Evolutionary conservation across 176 grass and related monocot species (phyloP).

Genomic region (Oryza brachyantha): DNA sequence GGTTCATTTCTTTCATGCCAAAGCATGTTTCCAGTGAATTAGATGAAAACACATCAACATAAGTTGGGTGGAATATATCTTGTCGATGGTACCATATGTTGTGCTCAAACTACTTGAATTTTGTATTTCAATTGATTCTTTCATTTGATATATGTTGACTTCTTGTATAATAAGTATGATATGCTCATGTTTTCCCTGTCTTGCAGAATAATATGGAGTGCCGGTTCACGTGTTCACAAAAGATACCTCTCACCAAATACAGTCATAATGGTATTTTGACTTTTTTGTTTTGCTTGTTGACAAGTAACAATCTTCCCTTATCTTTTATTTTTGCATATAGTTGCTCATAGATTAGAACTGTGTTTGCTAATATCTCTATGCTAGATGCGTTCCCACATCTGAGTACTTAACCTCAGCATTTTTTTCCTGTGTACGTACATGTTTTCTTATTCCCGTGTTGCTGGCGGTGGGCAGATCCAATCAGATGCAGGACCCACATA

Average conservation of each 20-base stretch:
- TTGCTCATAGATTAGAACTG: conserved; percentile 2
- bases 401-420: neutral
- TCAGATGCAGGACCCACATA: no score
- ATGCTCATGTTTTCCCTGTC: conserved; percentile 19
- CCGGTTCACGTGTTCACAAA: conserved; percentile 75
- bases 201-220: conserved; percentile 95
- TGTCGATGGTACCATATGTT: neutral
- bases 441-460: no score
- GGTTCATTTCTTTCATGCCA: neutral
- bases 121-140: conserved; percentile 17
- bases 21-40: neutral
- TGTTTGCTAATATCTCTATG: neutral
- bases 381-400: neutral
- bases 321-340: neutral
- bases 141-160: neutral
- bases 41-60: neutral
- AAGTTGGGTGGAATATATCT: neutral
- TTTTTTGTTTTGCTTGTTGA: conserved; percentile 14
- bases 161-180: neutral
- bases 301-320: neutral
- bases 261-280: conserved; percentile 69
- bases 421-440: no score
- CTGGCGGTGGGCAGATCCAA: no score
- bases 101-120: neutral
- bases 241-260: conserved; percentile 73